Conservation (phyloP, 1,139 yeast species). For the Hansenula sp. region DNA sequence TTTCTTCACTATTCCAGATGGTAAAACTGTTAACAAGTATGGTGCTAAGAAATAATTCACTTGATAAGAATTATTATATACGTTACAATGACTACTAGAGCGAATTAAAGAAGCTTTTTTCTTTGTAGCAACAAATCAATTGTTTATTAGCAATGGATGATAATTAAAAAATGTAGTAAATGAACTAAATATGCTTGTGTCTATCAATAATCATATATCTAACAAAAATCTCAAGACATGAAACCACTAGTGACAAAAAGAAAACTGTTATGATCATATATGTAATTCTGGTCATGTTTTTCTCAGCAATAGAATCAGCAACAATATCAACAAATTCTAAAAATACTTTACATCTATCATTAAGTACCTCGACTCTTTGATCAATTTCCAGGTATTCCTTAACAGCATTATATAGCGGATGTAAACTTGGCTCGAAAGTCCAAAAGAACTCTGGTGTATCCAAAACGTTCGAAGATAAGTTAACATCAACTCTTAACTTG, state of each 20-base stretch:
- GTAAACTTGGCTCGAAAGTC: constrained; percentile 93
- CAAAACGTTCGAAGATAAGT: constrained; percentile 80
- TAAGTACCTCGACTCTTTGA: constrained; percentile 86
- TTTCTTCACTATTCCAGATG: constrained; percentile 95
- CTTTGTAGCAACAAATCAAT: too few relatives aligned
- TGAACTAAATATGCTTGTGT: constrained; percentile 1
- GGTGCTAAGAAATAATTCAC: constrained; percentile 54
- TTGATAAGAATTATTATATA: too few relatives aligned
- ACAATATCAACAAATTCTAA: constrained; percentile 89
- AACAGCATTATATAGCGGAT: constrained; percentile 85
- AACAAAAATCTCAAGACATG: constrained; percentile 52
- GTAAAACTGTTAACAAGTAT: constrained; percentile 81
- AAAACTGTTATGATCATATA: constrained; percentile 86
- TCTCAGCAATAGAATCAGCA: constrained; percentile 91
- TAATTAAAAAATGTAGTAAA: not conserved
- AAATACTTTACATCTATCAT: constrained; percentile 91
- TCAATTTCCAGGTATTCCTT: constrained; percentile 92
- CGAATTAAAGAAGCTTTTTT: too few relatives aligned
- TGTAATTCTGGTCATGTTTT: constrained; percentile 85
- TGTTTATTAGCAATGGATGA: not conserved
- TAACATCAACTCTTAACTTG: constrained; percentile 89
- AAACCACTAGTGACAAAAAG: constrained; percentile 71
- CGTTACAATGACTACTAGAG: too few relatives aligned
- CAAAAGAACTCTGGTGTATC: constrained; percentile 97
- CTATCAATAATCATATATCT: constrained; percentile 44